phyloP scores from a whole-genome alignment of 495 filamentous ascomycete species.

The Clavariopsis aquatica region DNA sequence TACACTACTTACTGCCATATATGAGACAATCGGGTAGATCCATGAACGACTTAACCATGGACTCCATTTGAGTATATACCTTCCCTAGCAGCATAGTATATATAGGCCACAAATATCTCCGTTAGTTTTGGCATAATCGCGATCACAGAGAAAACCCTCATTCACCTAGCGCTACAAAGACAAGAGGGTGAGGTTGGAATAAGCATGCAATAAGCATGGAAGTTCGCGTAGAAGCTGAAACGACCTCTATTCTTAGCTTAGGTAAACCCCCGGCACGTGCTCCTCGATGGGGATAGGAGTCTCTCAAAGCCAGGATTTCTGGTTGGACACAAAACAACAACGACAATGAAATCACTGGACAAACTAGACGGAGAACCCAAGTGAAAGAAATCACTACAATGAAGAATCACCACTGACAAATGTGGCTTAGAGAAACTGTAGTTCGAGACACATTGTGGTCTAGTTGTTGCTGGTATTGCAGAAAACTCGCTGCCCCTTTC shows the following conservation, averaged over 20 bases:
- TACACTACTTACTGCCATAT: no score
- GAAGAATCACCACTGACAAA: background rate
- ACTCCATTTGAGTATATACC: no score
- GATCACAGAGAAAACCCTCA: no score
- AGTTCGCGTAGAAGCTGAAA: background rate
- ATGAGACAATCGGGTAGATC: no score
- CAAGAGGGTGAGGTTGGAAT: background rate
- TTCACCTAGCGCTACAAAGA: background rate
- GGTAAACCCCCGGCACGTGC: background rate
- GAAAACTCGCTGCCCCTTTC: background rate
- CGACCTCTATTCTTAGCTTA: background rate
- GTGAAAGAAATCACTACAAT: background rate
- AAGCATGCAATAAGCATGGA: background rate
- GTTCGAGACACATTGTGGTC: background rate
- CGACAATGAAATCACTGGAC: background rate
- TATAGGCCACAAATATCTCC: no score
- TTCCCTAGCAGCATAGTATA: no score
- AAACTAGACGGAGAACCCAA: background rate
- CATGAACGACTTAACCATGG: no score
- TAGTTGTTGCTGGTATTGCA: background rate
- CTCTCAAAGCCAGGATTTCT: background rate
- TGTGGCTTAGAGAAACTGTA: background rate
- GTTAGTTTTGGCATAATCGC: no score
- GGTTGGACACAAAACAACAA: background rate
- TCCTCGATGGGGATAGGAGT: background rate